Base-by-base conservation (phyloP, 805 yeast species). In the Ogataea nitratoaversa region DNA sequence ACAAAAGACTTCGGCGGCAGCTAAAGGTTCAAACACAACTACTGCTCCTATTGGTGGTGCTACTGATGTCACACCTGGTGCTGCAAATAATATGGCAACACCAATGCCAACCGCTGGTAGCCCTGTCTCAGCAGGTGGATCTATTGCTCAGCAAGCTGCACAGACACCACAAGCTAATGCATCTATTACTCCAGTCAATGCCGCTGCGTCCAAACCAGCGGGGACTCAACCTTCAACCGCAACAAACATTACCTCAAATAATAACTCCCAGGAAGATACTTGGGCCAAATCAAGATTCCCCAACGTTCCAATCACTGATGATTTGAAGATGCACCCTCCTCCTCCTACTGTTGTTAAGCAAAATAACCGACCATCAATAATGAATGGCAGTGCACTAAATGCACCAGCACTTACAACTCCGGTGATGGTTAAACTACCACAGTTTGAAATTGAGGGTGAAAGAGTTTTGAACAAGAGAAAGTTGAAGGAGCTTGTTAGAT, bases 381-480 rank as follows among this genome's bases (percentile, higher is more conserved):
- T 87, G 20, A 93, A 89, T 30, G 97, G 97, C 9, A 76, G 79
- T 41, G 93, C 95, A 1, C 73, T 82, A 44, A 66, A 79, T 63
- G 66, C 82, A 41, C 70, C 95, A 50, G 72, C 84, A 20, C 62
- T 90, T 41, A 79, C 86, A 13, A 77, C 89, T 2, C 96, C 96
- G 1, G 86, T 84, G 0, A 56, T 81, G 38, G 67, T 79, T 36
- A 82, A 79, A 48, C 73, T 90, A 33, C 96, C 95, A 17, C 79
- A 84, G 4, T 86, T 84, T 57, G 96, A 89, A 53, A 68, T 87
- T 50, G 86, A 80, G 46, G 83, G 86, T 7, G 88, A 84, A 36
- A 66, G 96, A 20, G 95, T 90, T 1, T 68, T 93, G 57, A 83
- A 93, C 30, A 93, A 93, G 61, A 72, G 99, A 37, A 93, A 93